phyloP scores from a whole-genome alignment of 148 eudicot genomes.

The Amaranthus palmeri region DNA sequence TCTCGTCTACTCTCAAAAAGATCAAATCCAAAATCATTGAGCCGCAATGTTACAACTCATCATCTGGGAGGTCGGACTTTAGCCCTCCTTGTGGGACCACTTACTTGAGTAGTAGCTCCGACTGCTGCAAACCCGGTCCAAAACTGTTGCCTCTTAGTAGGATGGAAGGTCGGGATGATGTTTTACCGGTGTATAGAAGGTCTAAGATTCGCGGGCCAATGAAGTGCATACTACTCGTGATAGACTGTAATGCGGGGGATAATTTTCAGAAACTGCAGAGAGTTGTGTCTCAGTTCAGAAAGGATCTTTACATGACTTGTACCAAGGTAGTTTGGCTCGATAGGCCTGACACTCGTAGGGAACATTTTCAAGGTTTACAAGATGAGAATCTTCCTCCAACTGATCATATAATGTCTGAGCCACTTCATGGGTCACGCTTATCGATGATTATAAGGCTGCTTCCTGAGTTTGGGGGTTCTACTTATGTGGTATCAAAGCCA shows the following conservation, averaged over 20 bases:
- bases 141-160: constrained; percentile 35
- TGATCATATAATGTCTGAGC: constrained; percentile 55
- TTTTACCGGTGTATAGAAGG: constrained; percentile 19
- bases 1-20: constrained; percentile 39
- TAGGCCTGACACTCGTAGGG: constrained; percentile 33
- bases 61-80: constrained; percentile 34
- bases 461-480: constrained; percentile 66
- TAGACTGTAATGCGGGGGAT: constrained; percentile 58
- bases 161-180: constrained; percentile 34
- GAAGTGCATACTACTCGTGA: constrained; percentile 42
- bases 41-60: constrained; percentile 24
- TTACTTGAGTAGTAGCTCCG: constrained; percentile 22
- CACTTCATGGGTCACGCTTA: constrained; percentile 78
- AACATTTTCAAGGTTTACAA: constrained; percentile 36
- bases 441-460: constrained; percentile 40
- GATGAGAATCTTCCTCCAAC: constrained; percentile 47
- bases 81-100: constrained; percentile 20
- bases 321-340: constrained; percentile 70
- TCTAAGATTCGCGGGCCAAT: constrained; percentile 13
- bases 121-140: constrained; percentile 2
- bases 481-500: constrained; percentile 2
- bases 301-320: constrained; percentile 31
- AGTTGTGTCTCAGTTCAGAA: constrained; percentile 59
- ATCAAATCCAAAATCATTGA: constrained; percentile 30
- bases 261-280: constrained; percentile 41